These are phyloP conservation scores for Penicillium macrosclerotiorum DNA, from an alignment of 495 filamentous ascomycete species.

Conservation along the genomic window DNA sequence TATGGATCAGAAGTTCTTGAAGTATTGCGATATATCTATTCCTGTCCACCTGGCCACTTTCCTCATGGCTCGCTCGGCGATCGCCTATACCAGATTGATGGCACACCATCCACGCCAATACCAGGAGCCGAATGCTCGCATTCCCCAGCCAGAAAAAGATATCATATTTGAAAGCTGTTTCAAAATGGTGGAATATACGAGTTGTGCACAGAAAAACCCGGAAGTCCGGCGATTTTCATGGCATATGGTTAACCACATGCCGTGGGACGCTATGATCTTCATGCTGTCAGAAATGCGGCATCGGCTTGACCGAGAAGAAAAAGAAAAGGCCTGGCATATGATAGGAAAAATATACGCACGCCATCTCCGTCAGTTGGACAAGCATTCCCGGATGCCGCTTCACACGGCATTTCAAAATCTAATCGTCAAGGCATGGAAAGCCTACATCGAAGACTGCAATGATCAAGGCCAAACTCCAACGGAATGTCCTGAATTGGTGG, in stretches of 20 bases:
- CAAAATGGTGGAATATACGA: slow-evolving; percentile 36
- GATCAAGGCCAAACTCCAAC: slow-evolving; percentile 14
- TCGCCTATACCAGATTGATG: slow-evolving; percentile 32
- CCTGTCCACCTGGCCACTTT: slow-evolving; percentile 58
- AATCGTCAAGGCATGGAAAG: slow-evolving; percentile 38
- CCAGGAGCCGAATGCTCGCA: slow-evolving; percentile 18
- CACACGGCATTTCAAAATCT: slow-evolving; percentile 34
- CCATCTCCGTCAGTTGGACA: slow-evolving; percentile 22
- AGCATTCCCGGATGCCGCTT: slow-evolving; percentile 23
- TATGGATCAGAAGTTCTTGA: slow-evolving; percentile 47
- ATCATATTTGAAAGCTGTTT: slow-evolving; percentile 37
- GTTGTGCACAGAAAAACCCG: slow-evolving; percentile 22
- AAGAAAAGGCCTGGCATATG: slow-evolving; percentile 31
- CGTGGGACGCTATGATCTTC: slow-evolving; percentile 42
- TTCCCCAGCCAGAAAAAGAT: slow-evolving; percentile 37
- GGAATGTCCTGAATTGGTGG: slow-evolving; percentile 26
- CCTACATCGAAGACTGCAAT: slow-evolving; percentile 27
- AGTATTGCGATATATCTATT: slow-evolving; percentile 58
- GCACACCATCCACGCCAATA: slow-evolving; percentile 46
- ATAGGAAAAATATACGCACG: slow-evolving; percentile 29
- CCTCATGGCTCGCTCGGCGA: slow-evolving; percentile 39
- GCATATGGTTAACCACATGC: slow-evolving; percentile 39
- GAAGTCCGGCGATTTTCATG: slow-evolving; percentile 31
- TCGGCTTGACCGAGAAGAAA: slow-evolving; percentile 26
- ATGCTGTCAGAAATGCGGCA: slow-evolving; percentile 39